Percentiles rank a stretch among this genome's conserved stretches.
These are phyloP conservation scores for Aspergillus heteromorphus DNA, from an alignment of 495 filamentous ascomycete species.

Conservation along the genomic window DNA sequence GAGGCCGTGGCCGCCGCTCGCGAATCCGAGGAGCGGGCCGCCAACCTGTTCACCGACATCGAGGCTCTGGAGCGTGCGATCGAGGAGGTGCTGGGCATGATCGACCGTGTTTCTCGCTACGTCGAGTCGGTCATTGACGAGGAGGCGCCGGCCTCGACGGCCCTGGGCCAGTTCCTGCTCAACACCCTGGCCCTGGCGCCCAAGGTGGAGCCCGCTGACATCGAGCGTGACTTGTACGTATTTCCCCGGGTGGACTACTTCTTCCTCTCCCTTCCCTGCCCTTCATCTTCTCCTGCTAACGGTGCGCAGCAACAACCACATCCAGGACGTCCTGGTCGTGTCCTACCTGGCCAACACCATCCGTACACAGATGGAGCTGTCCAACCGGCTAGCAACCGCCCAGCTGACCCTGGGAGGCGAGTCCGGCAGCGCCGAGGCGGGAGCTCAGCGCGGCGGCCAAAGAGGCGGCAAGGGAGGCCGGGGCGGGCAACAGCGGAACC, in stretches of 20 bases:
- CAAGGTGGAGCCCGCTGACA: constrained; percentile 82
- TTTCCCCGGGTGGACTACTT: too few relatives aligned
- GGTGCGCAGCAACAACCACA: constrained; percentile 78
- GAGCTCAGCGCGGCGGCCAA: constrained; percentile 37
- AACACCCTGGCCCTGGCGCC: constrained; percentile 86
- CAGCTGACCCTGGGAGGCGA: constrained; percentile 61
- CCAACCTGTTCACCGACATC: constrained; percentile 74
- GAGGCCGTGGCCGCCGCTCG: constrained; percentile 80
- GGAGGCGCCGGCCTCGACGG: constrained; percentile 66
- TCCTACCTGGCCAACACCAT: constrained; percentile 98
- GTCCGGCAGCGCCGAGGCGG: constrained; percentile 28
- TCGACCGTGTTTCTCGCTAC: constrained; percentile 85
- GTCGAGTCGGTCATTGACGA: constrained; percentile 75
- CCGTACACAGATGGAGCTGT: constrained; percentile 97
- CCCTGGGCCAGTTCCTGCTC: constrained; percentile 90
- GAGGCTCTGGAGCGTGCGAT: constrained; percentile 78
- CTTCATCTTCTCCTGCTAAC: constrained; percentile 42
- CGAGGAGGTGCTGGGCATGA: constrained; percentile 77
- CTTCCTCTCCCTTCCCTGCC: neutral
- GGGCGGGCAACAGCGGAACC: constrained; percentile 37
- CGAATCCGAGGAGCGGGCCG: constrained; percentile 66
- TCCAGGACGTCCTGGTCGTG: constrained; percentile 95
- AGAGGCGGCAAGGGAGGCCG: constrained; percentile 48
- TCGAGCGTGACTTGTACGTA: constrained; percentile 90
- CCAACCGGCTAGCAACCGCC: constrained; percentile 85